Conservation (phyloP, 768 basidiomycete genomes). For the Boletus tomentosulus region DNA sequence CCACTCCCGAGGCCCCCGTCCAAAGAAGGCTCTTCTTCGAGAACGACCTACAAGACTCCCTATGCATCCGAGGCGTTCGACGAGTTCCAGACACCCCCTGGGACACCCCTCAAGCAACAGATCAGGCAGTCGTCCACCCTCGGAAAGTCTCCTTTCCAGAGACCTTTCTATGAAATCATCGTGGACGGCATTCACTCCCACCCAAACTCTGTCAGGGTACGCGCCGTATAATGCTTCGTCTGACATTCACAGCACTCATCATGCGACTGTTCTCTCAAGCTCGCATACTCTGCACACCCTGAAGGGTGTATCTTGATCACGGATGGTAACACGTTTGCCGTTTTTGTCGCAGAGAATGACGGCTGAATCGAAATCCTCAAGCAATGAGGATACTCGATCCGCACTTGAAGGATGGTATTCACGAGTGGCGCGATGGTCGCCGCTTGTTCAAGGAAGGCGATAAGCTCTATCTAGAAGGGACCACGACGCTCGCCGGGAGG, state of each 20-base stretch:
- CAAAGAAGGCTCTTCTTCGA: slow-evolving; percentile 8
- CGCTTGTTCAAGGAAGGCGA: slow-evolving; percentile 78
- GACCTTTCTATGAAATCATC: slow-evolving; percentile 86
- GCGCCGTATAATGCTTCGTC: slow-evolving; percentile 20
- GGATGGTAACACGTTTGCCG: slow-evolving; percentile 54
- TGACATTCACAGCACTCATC: neutral
- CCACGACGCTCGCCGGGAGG: slow-evolving; percentile 87
- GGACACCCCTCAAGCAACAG: slow-evolving; percentile 38
- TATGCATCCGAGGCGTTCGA: slow-evolving; percentile 60
- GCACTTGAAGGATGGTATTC: slow-evolving; percentile 73
- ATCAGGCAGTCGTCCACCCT: slow-evolving; percentile 33
- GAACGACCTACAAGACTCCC: slow-evolving; percentile 14
- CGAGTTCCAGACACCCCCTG: slow-evolving; percentile 53
- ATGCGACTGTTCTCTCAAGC: slow-evolving; percentile 34
- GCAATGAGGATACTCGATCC: slow-evolving; percentile 88
- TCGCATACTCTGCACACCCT: slow-evolving; percentile 79
- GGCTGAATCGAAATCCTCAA: slow-evolving; percentile 28
- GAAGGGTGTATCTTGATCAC: slow-evolving; percentile 88
- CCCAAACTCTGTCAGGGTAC: slow-evolving; percentile 81
- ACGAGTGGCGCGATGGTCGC: slow-evolving; percentile 85
- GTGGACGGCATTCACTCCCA: slow-evolving; percentile 91
- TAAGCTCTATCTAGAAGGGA: slow-evolving; percentile 78
- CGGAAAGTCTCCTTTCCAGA: slow-evolving; percentile 45
- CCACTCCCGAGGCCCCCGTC: slow-evolving; percentile 16
- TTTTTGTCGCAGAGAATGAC: neutral